A percentile compares a stretch with the other conserved stretches of the same genome.
Conservation (phyloP, 2,329 filamentous ascomycete species). For the Sclerotinia subarctica region DNA sequence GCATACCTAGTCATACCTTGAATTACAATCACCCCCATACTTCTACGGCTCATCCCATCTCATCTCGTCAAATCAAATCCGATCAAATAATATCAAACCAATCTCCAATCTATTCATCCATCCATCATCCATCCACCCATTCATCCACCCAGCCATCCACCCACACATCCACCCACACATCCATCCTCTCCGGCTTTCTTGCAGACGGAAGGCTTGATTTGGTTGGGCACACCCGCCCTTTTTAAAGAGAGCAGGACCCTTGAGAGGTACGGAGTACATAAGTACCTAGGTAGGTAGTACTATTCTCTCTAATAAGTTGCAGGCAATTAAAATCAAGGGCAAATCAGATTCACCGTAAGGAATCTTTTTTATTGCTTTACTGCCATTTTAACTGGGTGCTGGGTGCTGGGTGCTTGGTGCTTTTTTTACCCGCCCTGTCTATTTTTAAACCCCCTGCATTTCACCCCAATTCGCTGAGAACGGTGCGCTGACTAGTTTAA, state of each 20-base stretch:
- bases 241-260: neutral
- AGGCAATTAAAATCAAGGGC: neutral
- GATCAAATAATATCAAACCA: neutral
- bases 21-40: neutral
- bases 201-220: slow-evolving; percentile 12
- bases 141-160: too few species aligned
- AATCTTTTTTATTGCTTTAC: neutral
- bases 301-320: neutral
- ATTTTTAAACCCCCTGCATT: slow-evolving; percentile 21
- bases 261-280: neutral
- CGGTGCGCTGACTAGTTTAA: slow-evolving; percentile 22
- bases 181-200: neutral
- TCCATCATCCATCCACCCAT: too few species aligned
- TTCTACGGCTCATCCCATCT: neutral
- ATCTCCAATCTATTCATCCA: neutral
- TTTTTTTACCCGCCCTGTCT: slow-evolving; percentile 19
- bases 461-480: slow-evolving; percentile 19
- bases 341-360: slow-evolving; percentile 12
- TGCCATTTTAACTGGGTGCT: neutral
- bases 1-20: neutral
- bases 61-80: neutral
- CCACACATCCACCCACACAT: too few species aligned
- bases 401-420: slow-evolving; percentile 10
- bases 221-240: slow-evolving; percentile 11
- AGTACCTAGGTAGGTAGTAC: neutral